phyloP scores from a whole-genome alignment of 2,329 filamentous ascomycete species.

The Aspergillus sp. region DNA sequence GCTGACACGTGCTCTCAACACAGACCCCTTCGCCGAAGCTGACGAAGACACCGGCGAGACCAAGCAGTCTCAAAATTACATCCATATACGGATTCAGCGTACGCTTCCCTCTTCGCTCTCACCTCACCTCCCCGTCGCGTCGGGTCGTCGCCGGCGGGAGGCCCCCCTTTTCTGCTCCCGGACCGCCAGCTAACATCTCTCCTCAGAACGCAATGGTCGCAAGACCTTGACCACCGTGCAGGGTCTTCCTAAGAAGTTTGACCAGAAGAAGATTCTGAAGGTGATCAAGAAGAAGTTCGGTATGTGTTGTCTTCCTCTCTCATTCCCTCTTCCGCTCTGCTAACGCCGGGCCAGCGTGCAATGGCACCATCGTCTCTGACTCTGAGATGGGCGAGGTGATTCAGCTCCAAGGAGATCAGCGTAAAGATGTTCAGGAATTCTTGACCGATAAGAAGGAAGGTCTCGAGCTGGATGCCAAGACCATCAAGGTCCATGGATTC shows the following conservation, averaged over 20 bases:
- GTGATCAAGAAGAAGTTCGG: constrained; percentile 99
- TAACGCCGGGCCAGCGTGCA: constrained; percentile 68
- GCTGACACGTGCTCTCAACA: constrained; percentile 31
- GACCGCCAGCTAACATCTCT: constrained; percentile 20
- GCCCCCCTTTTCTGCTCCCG: constrained; percentile 7
- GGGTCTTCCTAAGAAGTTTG: constrained; percentile 97
- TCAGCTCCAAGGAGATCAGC: constrained; percentile 98
- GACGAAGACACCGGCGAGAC: constrained; percentile 97
- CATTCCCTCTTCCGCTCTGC: constrained; percentile 1
- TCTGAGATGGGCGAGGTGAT: constrained; percentile 98
- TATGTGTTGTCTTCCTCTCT: constrained; percentile 43
- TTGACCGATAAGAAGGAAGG: constrained; percentile 94
- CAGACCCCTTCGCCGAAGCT: constrained; percentile 99
- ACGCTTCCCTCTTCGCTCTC: constrained; percentile 43
- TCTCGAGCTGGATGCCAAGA: constrained; percentile 90
- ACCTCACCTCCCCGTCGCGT: background rate
- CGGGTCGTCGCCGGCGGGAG: background rate
- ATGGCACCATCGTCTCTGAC: constrained; percentile 98
- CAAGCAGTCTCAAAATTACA: constrained; percentile 95
- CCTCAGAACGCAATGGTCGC: constrained; percentile 96
- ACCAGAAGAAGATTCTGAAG: constrained; percentile 99
- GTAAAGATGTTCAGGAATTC: constrained; percentile 98
- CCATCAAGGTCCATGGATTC: constrained; percentile 73
- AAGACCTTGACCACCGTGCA: constrained; percentile 99
- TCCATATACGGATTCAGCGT: constrained; percentile 99